These are phyloP conservation scores for Batrachochytrium dendrobatidis DNA, from an alignment of 371 early-diverging fungal genomes.

Conservation along the genomic window DNA sequence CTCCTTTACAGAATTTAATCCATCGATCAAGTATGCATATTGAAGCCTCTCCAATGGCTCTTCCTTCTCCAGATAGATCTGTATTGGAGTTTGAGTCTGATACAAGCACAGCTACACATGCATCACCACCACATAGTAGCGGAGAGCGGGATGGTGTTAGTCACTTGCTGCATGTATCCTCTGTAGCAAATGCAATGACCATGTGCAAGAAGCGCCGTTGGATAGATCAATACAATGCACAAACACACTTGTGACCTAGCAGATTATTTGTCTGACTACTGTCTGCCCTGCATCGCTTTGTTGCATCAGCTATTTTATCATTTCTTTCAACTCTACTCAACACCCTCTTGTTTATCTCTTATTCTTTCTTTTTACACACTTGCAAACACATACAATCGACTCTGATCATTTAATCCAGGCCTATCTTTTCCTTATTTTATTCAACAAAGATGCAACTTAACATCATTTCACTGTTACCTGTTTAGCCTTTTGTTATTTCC, in stretches of 20 bases:
- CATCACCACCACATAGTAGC: too few relatives aligned
- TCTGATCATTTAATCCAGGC: too few relatives aligned
- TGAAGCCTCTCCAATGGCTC: too few relatives aligned
- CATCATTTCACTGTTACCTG: too few relatives aligned
- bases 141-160: too few relatives aligned
- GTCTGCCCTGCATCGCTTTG: neutral
- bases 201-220: slow-evolving; percentile 2
- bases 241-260: neutral
- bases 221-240: neutral
- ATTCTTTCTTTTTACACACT: neutral
- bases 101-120: neutral
- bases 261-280: neutral
- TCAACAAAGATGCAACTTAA: too few relatives aligned
- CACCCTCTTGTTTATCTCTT: neutral
- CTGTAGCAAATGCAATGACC: neutral
- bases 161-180: neutral
- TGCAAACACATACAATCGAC: neutral
- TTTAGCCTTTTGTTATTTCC: too few relatives aligned
- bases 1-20: too few relatives aligned
- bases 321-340: neutral
- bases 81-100: neutral
- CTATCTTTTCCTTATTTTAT: too few relatives aligned
- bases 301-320: neutral
- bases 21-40: too few relatives aligned
- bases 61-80: neutral